These are phyloP conservation scores for Penicillium hordei DNA, from an alignment of 2,329 filamentous ascomycete species.

Conservation along the genomic window DNA sequence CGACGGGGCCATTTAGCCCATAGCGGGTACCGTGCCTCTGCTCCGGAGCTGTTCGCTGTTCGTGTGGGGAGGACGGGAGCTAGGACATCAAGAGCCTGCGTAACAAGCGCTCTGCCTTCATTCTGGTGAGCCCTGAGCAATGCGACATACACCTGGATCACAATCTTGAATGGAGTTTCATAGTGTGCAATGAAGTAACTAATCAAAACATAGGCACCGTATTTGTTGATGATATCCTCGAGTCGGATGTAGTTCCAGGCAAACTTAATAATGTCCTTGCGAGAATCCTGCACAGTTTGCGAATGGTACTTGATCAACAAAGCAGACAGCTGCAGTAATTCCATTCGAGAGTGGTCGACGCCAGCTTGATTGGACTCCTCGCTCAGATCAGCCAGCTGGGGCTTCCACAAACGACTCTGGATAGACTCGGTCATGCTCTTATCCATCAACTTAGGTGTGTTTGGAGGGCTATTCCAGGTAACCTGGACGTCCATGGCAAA, in stretches of 20 bases:
- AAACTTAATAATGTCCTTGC: conserved; percentile 99
- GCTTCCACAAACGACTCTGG: conserved; percentile 90
- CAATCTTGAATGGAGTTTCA: conserved; percentile 94
- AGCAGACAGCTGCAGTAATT: conserved; percentile 89
- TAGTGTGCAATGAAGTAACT: conserved; percentile 97
- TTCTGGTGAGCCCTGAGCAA: conserved; percentile 91
- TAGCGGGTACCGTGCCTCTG: conserved; percentile 71
- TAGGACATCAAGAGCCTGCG: conserved; percentile 89
- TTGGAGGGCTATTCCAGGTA: conserved; percentile 63
- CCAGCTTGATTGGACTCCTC: conserved; percentile 83
- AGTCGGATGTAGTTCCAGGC: conserved; percentile 97
- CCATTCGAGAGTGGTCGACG: conserved; percentile 94
- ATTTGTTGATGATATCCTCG: conserved; percentile 99
- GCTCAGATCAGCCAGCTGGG: conserved; percentile 74
- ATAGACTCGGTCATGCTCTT: conserved; percentile 84
- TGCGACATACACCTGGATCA: conserved; percentile 90
- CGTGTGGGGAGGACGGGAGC: conserved; percentile 91
- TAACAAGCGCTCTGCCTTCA: conserved; percentile 86
- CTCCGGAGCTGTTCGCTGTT: conserved; percentile 53
- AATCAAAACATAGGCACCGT: conserved; percentile 94
- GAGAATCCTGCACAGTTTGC: conserved; percentile 79
- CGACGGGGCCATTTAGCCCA: conserved; percentile 91
- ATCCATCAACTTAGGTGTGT: conserved; percentile 75
- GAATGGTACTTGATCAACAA: conserved; percentile 95
- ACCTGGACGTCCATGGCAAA: conserved; percentile 94